These are phyloP conservation scores for Backusella australiensis DNA, from an alignment of 192 early-diverging fungal genomes.

Conservation along the genomic window DNA sequence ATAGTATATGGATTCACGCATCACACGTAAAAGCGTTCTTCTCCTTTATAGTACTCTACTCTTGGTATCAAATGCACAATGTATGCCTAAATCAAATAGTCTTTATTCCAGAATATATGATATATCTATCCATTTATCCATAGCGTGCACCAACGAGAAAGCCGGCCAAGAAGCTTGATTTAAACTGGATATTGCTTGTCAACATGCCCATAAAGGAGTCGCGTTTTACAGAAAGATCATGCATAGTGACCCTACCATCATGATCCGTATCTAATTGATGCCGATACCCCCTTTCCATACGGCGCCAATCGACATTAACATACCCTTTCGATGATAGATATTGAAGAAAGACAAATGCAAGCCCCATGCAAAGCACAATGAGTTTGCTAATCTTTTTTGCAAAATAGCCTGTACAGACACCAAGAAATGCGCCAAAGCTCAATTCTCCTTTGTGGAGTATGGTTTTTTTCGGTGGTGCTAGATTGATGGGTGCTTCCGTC, in stretches of 20 bases:
- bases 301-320: constrained; percentile 43
- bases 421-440: constrained; percentile 45
- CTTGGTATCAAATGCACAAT: too few relatives aligned
- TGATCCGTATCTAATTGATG: constrained; percentile 35
- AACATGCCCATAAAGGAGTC: constrained; percentile 35
- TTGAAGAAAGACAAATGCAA: constrained; percentile 46
- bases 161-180: constrained; percentile 45
- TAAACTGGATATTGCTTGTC: constrained; percentile 52
- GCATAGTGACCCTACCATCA: constrained; percentile 42
- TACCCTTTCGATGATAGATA: constrained; percentile 40
- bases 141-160: constrained; percentile 46
- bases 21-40: too few relatives aligned
- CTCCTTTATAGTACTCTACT: too few relatives aligned
- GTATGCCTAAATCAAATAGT: too few relatives aligned
- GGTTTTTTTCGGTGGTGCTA: constrained; percentile 3
- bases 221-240: constrained; percentile 35
- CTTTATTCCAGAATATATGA: neutral
- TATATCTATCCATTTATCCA: constrained; percentile 21
- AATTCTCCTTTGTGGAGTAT: constrained; percentile 40
- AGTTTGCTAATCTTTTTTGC: constrained; percentile 51
- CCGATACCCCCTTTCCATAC: constrained; percentile 29
- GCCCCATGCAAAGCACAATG: constrained; percentile 42
- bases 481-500: neutral
- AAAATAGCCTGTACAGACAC: constrained; percentile 48
- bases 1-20: too few relatives aligned